Evolutionary conservation across 352 stramenopile genomes (phyloP).

Genomic region (Phytophthora sp.): DNA sequence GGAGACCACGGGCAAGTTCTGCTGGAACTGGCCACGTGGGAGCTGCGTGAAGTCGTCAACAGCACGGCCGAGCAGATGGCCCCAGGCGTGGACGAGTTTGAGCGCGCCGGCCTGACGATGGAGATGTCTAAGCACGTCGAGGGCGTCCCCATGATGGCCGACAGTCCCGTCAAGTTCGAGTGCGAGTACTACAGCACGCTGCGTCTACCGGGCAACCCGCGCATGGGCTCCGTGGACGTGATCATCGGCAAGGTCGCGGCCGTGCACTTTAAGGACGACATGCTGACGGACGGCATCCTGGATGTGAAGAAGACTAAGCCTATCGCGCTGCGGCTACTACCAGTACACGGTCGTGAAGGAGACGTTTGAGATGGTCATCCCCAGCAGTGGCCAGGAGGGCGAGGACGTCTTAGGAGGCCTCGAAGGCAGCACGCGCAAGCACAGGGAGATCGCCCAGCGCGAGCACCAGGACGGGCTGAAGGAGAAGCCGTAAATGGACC

Average conservation of each 20-base stretch:
- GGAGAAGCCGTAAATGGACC: constrained; percentile 13
- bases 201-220: constrained; percentile 39
- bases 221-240: constrained; percentile 41
- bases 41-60: constrained; percentile 36
- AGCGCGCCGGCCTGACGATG: constrained; percentile 35
- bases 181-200: constrained; percentile 46
- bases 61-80: constrained; percentile 38
- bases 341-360: constrained; percentile 43
- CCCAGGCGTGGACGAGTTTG: constrained; percentile 37
- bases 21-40: constrained; percentile 40
- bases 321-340: constrained; percentile 42
- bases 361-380: constrained; percentile 45
- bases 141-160: constrained; percentile 40
- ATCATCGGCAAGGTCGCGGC: constrained; percentile 45
- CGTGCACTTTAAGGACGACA: constrained; percentile 43
- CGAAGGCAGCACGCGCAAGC: constrained; percentile 36
- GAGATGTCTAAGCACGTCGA: constrained; percentile 34
- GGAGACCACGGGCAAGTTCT: constrained; percentile 38
- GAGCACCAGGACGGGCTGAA: constrained; percentile 10
- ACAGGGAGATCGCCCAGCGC: constrained; percentile 33
- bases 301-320: constrained; percentile 45
- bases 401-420: constrained; percentile 32
- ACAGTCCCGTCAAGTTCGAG: constrained; percentile 42
- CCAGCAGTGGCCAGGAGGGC: constrained; percentile 32
- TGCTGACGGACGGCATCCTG: constrained; percentile 40